Percentiles rank a stretch among this genome's conserved stretches.
These are phyloP conservation scores for Podaxis mareebaensis DNA, from an alignment of 768 basidiomycete genomes.

Conservation along the genomic window DNA sequence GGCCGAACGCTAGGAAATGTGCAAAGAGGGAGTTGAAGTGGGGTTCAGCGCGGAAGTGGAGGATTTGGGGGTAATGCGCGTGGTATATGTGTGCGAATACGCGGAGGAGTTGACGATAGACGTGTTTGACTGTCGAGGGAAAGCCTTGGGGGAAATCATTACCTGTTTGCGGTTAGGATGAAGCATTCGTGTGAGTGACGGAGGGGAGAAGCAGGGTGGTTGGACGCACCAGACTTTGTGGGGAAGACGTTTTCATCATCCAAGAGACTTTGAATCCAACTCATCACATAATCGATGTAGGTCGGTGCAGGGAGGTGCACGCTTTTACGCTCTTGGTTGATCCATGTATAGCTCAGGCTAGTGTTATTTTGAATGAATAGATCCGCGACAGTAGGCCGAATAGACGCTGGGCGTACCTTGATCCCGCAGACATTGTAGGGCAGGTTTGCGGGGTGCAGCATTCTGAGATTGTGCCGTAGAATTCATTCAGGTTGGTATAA, in stretches of 20 bases:
- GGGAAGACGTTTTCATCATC: constrained; percentile 96
- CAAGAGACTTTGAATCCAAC: constrained; percentile 90
- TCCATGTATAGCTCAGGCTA: constrained; percentile 94
- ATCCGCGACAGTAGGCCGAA: not conserved
- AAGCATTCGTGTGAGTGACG: not conserved
- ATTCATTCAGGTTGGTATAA: constrained; percentile 95
- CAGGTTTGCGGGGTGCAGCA: constrained; percentile 91
- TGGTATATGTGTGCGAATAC: constrained; percentile 99
- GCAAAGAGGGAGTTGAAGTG: constrained; percentile 98
- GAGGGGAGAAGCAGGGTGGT: not conserved
- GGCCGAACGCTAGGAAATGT: constrained; percentile 95
- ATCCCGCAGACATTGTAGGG: constrained; percentile 91
- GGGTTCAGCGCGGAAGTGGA: constrained; percentile 92
- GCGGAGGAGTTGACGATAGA: constrained; percentile 94
- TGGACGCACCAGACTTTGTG: constrained; percentile 81
- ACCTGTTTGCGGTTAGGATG: constrained; percentile 45
- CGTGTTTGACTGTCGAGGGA: constrained; percentile 89
- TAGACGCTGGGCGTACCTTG: constrained; percentile 54
- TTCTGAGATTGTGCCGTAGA: constrained; percentile 93
- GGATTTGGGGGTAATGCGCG: constrained; percentile 87
- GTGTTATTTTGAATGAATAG: constrained; percentile 1
- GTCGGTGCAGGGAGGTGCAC: constrained; percentile 89
- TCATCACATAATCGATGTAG: constrained; percentile 98
- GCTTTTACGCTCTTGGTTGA: constrained; percentile 87
- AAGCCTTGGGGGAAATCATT: constrained; percentile 89